Percentiles rank a stretch among this genome's conserved stretches.
These are phyloP conservation scores for Trichoderma atrobrunneum DNA, from an alignment of 2,329 filamentous ascomycete genomes.

Conservation along the genomic window DNA sequence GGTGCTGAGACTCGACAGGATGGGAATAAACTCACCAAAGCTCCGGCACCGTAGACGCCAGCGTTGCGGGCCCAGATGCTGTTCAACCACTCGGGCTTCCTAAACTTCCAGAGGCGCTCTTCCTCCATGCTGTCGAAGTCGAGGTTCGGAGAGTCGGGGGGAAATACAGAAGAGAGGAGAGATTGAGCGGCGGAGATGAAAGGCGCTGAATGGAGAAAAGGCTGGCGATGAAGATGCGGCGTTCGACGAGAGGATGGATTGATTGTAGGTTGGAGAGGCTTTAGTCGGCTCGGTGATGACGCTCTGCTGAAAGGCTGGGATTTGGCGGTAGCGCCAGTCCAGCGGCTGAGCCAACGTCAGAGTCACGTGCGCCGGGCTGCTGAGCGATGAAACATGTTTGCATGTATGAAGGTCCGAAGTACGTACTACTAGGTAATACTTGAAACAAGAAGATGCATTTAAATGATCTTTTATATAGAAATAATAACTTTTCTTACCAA, in stretches of 20 bases:
- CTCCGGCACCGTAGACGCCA: conserved; percentile 62
- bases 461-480: background rate
- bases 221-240: background rate
- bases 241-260: background rate
- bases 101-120: conserved; percentile 66
- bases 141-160: background rate
- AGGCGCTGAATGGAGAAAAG: background rate
- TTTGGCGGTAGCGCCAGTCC: conserved; percentile 12
- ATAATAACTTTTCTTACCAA: background rate
- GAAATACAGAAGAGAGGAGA: background rate
- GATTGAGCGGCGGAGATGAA: background rate
- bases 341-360: conserved; percentile 13
- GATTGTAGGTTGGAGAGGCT: background rate
- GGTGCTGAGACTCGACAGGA: background rate
- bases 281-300: conserved; percentile 2
- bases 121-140: conserved; percentile 51
- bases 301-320: conserved; percentile 8
- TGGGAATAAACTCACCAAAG: conserved; percentile 49
- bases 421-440: too few species aligned
- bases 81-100: conserved; percentile 65
- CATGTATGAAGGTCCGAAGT: background rate
- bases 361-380: conserved; percentile 15
- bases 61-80: conserved; percentile 61
- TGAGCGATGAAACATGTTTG: background rate
- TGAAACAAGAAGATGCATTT: background rate